Evolutionary conservation across 805 yeast species (phyloP), one percentile per base, ranked within the genome.

Genomic region (Cyberlindnera euphorbiiphila): DNA sequence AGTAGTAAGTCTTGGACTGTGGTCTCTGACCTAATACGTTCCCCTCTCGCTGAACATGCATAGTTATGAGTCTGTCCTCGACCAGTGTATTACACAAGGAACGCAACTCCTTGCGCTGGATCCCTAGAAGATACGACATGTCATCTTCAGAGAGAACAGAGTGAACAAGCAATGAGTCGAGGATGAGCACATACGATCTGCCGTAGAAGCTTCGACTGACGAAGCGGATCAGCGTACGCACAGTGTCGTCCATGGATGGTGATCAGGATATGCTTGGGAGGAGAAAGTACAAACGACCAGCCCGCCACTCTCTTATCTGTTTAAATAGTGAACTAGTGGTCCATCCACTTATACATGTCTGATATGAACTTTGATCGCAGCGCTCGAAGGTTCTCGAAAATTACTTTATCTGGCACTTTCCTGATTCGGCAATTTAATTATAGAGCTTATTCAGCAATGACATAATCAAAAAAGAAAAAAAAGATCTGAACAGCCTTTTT

Each of bases 91-190:
- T 83, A 58, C 95, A 83, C 29, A 85, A 68, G 9, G 91, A 76
- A 41, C 97, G 77, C 29, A 93, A 69, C 53, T 87, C 96, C 53
- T 91, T 91, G 37, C 88, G 73, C 49, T 86, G 87, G 49, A 93
- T 78, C 15, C 93, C 89, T 30, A 91, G 67, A 36, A 93, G 68
- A 53, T 76, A 80, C 21, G 84, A 75, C 56, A 93, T 68, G 61
- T 93, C 98, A 45, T 91, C 97, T 61, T 93, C 98, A 14, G 89
- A 82, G 21, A 91, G 71, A 8, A 91, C 96, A 12, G 89, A 81
- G 61, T 91, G 98, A 52, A 83, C 74, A 26, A 91, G 61, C 6
- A 91, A 66, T 2, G 97, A 96, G 61, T 91, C 98, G 46, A 93
- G 60, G 8, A 91, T 80, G 30, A 91, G 70, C 27, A 89, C 81